Percentiles rank a stretch among this genome's conserved stretches.
phyloP scores from a whole-genome alignment of 768 basidiomycete genomes.

The Tylopilus subfusipes region DNA sequence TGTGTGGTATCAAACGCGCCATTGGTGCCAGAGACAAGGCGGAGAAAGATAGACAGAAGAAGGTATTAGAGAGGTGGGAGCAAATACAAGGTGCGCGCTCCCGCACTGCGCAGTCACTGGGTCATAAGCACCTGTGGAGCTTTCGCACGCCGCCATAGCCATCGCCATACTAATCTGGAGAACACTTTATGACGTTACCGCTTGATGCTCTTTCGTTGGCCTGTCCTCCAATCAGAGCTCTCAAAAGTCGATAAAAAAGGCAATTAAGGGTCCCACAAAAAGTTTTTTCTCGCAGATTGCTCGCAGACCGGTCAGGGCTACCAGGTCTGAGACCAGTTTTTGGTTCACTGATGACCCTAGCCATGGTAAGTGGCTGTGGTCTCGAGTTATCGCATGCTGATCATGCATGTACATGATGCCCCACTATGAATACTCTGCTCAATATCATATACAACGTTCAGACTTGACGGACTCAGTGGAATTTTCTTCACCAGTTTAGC shows the following conservation, averaged over 20 bases:
- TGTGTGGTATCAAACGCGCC: slow-evolving; percentile 17
- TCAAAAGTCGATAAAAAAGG: no score
- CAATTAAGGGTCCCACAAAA: no score
- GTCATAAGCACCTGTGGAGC: not conserved
- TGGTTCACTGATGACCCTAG: no score
- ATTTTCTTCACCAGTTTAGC: slow-evolving; percentile 7
- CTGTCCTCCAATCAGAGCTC: no score
- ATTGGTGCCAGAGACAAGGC: slow-evolving; percentile 26
- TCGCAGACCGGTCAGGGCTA: no score
- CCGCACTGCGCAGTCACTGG: slow-evolving; percentile 3
- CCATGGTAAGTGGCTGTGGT: no score
- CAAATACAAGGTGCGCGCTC: not conserved
- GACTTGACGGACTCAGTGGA: not conserved
- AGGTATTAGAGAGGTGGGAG: not conserved
- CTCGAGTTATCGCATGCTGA: no score
- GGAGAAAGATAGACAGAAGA: slow-evolving; percentile 1
- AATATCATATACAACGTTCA: not conserved
- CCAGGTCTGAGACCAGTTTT: no score
- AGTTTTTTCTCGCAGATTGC: no score
- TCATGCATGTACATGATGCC: not conserved
- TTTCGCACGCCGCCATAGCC: slow-evolving; percentile 21
- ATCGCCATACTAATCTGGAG: not conserved
- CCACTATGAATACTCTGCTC: not conserved
- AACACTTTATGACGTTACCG: no score
- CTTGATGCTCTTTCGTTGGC: no score